Base-by-base conservation (phyloP, 208 protist species). In the Tritrichomonas foetus region DNA sequence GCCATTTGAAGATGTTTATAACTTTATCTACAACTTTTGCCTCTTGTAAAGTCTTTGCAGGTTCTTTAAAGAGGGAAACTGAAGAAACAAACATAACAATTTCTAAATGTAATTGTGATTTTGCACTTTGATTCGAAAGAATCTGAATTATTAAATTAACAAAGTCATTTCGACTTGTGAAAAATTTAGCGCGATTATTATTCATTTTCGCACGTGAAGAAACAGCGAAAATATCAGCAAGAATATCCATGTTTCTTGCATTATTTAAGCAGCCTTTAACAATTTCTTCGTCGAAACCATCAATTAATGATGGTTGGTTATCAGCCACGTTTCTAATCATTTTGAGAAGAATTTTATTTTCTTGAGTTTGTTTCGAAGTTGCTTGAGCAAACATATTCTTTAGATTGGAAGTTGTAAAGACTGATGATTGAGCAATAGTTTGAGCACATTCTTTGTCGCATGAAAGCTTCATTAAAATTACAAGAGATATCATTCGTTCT, bases 401-500 rank as follows among this genome's bases (percentile, higher is more conserved):
- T 3, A 84, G 20, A 25, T 84, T 84, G 2, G 20, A 36, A 1
- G 27, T 11, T 53, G 74, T 84, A 25, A 84, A 84, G 2, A 53
- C 44, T 11, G 74, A 25, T 13, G 41, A 53, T 13, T 84, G 49
- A 49, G 44, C 2, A 53, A 84, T 84, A 13, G 44, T 44, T 84
- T 25, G 8, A 13, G n/a, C 16, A 44, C 27, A 33, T 53, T 84
- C 74, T 84, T 84, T 84, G 22, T 84, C 74, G 3, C 22, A 47
- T 49, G 36, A 53, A n/a, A 84, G n/a, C 22, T 84, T 84, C 74
- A 84, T 84, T 27, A 84, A 33, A 22, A 84, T 44, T n/a, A 84
- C 44, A 47, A 84, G 36, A 22, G 74, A 33, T 3, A 84, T 84
- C 41, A 47, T 8, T 84, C 74, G 9, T 53, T 84, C 74, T 33